Base-by-base conservation (phyloP, 2,329 filamentous ascomycete species). In the Aspergillus luchuensis region DNA sequence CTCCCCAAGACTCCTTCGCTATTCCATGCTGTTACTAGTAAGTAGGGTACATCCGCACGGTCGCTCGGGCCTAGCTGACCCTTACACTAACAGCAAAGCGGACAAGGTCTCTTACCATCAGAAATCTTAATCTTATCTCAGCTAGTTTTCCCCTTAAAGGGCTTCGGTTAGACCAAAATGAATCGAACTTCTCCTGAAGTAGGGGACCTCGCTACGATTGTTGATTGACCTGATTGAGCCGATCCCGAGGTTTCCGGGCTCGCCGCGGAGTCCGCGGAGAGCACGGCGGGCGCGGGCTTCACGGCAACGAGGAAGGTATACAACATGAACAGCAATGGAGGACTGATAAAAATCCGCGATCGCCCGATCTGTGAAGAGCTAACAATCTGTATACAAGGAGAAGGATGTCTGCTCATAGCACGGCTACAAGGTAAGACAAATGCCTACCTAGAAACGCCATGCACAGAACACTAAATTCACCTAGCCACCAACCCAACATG, bases 251-350 rank as follows among this genome's bases (percentile, higher is more conserved):
- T 33, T 17, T 48, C 56, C 59, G 59, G 10, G 61, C 5, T 51
- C 38, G 28, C 62, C 63, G 62, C 60, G 65, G 62, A 47, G 25
- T 59, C 66, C 66, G 61, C 61, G 66, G 64, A 6, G 38, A 36
- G n/a, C 66, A 48, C 62, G 64, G 63, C 28, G 17, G 33, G n/a
- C 33, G 17, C 49, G 54, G 55, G 25, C 7, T 25, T n/a, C 28
- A 15, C 23, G 39, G 33, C 23, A 2, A 17, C 19, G 28, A 19
- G 5, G 17, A 49, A 62, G 49, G 48, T 45, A 33, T 19, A 13
- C n/a, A 25, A 23, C 17, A 43, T 21, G 19, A 36, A 36, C 25
- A 51, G 25, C n/a, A 41, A 15, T 43, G 21, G 25, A 11, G 23
- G 7, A 10, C 8, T 19, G 28, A 30, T 33, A 50, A 50, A 30